Evolutionary conservation across 768 basidiomycete species (phyloP).

Genomic region (Macrolepiota dolichaula): DNA sequence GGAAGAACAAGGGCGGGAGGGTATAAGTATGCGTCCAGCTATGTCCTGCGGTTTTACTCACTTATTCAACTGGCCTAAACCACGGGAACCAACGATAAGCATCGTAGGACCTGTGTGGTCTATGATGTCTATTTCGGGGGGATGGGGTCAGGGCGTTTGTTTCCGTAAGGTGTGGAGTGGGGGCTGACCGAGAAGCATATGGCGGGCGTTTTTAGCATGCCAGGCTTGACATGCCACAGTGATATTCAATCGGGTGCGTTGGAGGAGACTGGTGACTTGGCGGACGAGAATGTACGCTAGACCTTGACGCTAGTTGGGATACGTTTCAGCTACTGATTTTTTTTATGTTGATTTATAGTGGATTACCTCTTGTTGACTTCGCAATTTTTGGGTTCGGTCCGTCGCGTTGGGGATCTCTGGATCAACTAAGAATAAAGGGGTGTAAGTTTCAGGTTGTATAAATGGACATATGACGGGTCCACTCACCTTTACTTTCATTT

Average conservation of each 20-base stretch:
- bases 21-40: neutral
- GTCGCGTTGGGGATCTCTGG: constrained; percentile 64
- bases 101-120: constrained; percentile 86
- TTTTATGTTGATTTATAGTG: neutral
- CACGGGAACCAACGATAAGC: constrained; percentile 95
- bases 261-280: constrained; percentile 85
- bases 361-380: constrained; percentile 88
- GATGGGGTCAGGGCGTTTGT: neutral
- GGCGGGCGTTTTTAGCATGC: constrained; percentile 93
- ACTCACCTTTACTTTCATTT: constrained; percentile 83
- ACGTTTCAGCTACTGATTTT: neutral
- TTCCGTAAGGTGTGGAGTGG: neutral
- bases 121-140: constrained; percentile 57
- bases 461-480: neutral
- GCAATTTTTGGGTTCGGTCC: constrained; percentile 75
- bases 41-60: constrained; percentile 29
- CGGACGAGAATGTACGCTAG: constrained; percentile 85
- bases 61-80: constrained; percentile 85
- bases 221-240: constrained; percentile 90
- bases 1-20: constrained; percentile 4
- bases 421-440: constrained; percentile 44
- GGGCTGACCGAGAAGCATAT: constrained; percentile 75
- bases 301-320: constrained; percentile 70
- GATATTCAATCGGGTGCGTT: constrained; percentile 87
- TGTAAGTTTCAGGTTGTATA: constrained; percentile 2